A percentile compares a stretch with the other conserved stretches of the same genome.
Conservation (phyloP, 495 filamentous ascomycete species). For the Lophiostoma macrostomum region DNA sequence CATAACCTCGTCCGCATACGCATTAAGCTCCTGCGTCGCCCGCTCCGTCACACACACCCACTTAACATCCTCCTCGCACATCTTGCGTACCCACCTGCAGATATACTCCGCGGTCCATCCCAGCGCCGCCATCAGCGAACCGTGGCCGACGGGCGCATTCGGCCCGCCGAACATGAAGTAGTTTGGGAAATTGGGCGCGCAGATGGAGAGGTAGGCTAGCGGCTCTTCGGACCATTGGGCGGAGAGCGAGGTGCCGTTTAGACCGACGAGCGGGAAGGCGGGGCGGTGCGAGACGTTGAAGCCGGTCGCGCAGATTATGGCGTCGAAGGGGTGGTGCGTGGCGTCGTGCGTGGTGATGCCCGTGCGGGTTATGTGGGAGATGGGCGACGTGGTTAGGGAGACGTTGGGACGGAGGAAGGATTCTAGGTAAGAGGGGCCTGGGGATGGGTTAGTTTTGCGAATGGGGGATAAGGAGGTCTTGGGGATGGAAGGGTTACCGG, state of each 20-base stretch:
- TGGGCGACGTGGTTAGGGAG: background rate
- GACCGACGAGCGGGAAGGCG: conserved; percentile 15
- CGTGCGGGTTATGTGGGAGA: background rate
- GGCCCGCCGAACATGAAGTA: conserved; percentile 15
- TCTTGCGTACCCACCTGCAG: background rate
- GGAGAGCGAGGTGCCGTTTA: conserved; percentile 5
- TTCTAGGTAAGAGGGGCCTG: conserved; percentile 20
- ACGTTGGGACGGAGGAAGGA: conserved; percentile 14
- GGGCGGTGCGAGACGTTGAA: conserved; percentile 15
- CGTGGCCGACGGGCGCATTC: conserved; percentile 6
- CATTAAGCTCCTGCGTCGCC: conserved; percentile 51
- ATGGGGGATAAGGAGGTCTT: conserved; percentile 4
- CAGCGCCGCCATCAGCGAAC: conserved; percentile 1
- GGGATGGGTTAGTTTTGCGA: conserved; percentile 7
- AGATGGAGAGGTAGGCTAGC: conserved; percentile 9
- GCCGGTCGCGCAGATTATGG: conserved; percentile 28
- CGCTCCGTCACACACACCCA: background rate
- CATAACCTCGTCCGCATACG: conserved; percentile 80
- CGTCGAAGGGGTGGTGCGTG: conserved; percentile 10
- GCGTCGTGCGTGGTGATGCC: conserved; percentile 21
- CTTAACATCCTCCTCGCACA: conserved; percentile 12
- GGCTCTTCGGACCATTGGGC: conserved; percentile 4
- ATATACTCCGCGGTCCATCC: background rate
- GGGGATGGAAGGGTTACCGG: background rate
- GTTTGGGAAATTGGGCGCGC: conserved; percentile 16